These are phyloP conservation scores for Bretschneidera sinensis DNA, from an alignment of 345 rosid species.

Conservation along the genomic window DNA sequence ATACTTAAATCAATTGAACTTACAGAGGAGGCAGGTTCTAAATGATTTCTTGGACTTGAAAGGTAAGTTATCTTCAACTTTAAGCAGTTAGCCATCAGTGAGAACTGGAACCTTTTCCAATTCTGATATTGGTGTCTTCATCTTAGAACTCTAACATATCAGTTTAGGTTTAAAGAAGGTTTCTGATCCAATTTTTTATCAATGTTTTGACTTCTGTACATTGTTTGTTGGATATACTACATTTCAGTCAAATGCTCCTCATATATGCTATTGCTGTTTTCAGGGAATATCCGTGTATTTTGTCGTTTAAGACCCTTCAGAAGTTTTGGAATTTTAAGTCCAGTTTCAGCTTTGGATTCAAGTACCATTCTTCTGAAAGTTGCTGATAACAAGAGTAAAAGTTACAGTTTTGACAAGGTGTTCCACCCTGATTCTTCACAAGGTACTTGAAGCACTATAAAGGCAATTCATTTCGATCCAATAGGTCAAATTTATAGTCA, in stretches of 20 bases:
- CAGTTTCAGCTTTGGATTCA: conserved; percentile 43
- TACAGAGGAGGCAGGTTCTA: conserved; percentile 54
- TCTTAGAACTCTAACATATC: no score
- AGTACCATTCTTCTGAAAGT: conserved; percentile 40
- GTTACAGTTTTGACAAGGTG: conserved; percentile 59
- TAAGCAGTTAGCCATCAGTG: no score
- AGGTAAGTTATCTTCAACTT: conserved; percentile 45
- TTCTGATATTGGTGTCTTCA: no score
- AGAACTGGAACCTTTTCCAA: no score
- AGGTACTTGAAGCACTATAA: conserved; percentile 40
- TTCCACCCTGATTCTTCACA: conserved; percentile 64
- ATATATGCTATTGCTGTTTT: conserved; percentile 1
- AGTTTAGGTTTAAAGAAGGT: no score
- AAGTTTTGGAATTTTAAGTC: conserved; percentile 22
- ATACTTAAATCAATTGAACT: conserved; percentile 41
- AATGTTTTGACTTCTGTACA: no score
- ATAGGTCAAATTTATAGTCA: no score
- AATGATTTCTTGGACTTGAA: conserved; percentile 70
- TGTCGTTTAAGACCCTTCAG: conserved; percentile 61
- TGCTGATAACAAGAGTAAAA: conserved; percentile 39
- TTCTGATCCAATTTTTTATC: no score
- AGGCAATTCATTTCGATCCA: no score
- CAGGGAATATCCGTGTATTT: conserved; percentile 79
- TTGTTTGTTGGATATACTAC: no score
- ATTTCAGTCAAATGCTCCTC: no score